Base-by-base conservation (phyloP, 139 green algal genomes). In the Raphidocelis subcapitata region DNA sequence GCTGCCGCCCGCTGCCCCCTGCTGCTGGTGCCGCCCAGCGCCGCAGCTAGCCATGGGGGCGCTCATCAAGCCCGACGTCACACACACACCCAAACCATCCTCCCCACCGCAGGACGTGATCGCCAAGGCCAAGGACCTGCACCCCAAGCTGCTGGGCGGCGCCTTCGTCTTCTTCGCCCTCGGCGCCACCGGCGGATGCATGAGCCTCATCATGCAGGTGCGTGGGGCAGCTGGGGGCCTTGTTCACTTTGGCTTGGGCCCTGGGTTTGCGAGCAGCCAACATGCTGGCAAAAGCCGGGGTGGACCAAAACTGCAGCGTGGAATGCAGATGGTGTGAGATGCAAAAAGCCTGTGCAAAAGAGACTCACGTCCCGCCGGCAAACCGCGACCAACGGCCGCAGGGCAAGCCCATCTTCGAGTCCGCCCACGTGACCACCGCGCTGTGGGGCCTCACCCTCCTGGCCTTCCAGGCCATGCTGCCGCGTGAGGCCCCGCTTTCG, bases 91-190 rank as follows among this genome's bases (percentile, higher is more conserved):
- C n/a, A 18, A 29, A 44, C 46, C 37, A 24, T 21, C 61, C 10
- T 18, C 26, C n/a, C 21, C 2, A 29, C 21, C 41, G 24, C 64
- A 82, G 69, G 83, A 77, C 15, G 63, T 85, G 26, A 67, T 92
- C 15, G 78, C 72, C 0, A 87, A 82, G 56, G 91, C 90, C 0
- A 87, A 89, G 69, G 88, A 96, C 63, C 72, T 87, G 67, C 91
- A 96, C 73, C 90, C 91, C 59, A 94, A 92, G 84, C 81, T 96
- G 26, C 82, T 91, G 3, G 61, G 73, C n/a, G 86, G 82, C 46
- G 93, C 93, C 87, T 82, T 84, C 49, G 37, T 92, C 41, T 96
- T 95, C 81, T 96, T 96, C 68, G 76, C 85, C 0, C 72, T 94
- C 37, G 91, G 91, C 20, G 91, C 84, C 2, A 29, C 86, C 2